phyloP scores from a whole-genome alignment of 176 grass and related monocot species.

The Dactylis glomerata region DNA sequence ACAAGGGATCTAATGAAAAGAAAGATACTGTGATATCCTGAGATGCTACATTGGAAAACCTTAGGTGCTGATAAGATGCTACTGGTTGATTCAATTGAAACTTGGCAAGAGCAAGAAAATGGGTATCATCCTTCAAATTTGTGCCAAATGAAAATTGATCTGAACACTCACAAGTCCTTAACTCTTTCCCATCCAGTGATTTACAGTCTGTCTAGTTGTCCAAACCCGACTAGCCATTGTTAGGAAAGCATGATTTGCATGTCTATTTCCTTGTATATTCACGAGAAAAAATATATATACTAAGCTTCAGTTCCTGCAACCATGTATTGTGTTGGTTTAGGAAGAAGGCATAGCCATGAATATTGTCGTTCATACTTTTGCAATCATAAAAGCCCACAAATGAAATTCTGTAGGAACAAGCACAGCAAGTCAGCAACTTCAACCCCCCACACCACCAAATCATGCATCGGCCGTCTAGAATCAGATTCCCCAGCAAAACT shows the following conservation, averaged over 20 bases:
- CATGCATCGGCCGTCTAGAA: too few species aligned
- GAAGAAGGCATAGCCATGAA: not conserved
- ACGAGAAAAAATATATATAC: too few species aligned
- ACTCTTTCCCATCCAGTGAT: not conserved
- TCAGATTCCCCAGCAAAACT: not conserved
- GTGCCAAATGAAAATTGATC: not conserved
- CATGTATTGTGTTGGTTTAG: not conserved
- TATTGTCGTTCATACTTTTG: not conserved
- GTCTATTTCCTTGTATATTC: too few species aligned
- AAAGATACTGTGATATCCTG: not conserved
- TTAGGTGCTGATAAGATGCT: not conserved
- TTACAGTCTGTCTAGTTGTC: not conserved
- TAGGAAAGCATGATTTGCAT: too few species aligned
- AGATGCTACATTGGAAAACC: not conserved
- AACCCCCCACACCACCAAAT: too few species aligned
- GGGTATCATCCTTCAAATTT: not conserved
- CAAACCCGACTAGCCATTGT: not conserved
- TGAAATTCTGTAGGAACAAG: not conserved
- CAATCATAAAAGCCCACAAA: not conserved
- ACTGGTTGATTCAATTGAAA: slow-evolving; percentile 1
- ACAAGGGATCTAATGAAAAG: not conserved
- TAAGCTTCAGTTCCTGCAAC: not conserved
- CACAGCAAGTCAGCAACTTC: too few species aligned
- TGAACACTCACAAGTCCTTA: not conserved
- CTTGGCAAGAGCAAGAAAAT: not conserved